phyloP scores from a whole-genome alignment of 108 stramenopile species.

The Discostella pseudostelligera region DNA sequence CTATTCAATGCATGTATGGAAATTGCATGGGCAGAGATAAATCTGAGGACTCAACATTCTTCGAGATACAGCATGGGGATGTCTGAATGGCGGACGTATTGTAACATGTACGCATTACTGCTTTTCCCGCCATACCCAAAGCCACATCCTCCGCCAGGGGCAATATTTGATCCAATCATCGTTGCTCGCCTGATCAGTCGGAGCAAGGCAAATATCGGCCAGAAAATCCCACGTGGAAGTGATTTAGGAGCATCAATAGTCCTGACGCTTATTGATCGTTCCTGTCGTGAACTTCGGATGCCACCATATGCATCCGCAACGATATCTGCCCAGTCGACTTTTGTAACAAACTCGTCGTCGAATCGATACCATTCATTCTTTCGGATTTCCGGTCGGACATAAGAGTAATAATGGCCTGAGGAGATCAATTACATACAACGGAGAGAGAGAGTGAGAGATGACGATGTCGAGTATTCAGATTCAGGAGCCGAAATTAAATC shows the following conservation, averaged over 20 bases:
- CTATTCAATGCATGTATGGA: no score
- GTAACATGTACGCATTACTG: constrained; percentile 79
- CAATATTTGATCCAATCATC: constrained; percentile 10
- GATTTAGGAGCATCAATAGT: constrained; percentile 3
- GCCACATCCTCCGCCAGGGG: constrained; percentile 19
- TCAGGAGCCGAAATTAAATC: not conserved
- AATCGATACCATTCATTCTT: constrained; percentile 75
- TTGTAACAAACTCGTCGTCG: constrained; percentile 72
- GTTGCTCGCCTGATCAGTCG: constrained; percentile 25
- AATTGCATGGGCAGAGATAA: no score
- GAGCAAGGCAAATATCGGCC: constrained; percentile 30
- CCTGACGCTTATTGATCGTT: constrained; percentile 14
- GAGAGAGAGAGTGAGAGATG: not conserved
- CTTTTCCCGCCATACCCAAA: constrained; percentile 76
- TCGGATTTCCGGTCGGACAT: constrained; percentile 72
- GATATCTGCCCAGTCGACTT: constrained; percentile 62
- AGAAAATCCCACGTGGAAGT: constrained; percentile 28
- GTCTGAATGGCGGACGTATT: constrained; percentile 68
- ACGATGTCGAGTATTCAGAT: not conserved
- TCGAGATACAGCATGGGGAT: constrained; percentile 61
- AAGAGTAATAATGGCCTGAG: constrained; percentile 58
- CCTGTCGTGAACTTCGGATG: constrained; percentile 7
- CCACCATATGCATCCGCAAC: constrained; percentile 65
- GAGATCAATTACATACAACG: not conserved
- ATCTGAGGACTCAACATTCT: no score